Conservation (phyloP, 2,329 filamentous ascomycete genomes). For the Ceratocystis eucalypticola region DNA sequence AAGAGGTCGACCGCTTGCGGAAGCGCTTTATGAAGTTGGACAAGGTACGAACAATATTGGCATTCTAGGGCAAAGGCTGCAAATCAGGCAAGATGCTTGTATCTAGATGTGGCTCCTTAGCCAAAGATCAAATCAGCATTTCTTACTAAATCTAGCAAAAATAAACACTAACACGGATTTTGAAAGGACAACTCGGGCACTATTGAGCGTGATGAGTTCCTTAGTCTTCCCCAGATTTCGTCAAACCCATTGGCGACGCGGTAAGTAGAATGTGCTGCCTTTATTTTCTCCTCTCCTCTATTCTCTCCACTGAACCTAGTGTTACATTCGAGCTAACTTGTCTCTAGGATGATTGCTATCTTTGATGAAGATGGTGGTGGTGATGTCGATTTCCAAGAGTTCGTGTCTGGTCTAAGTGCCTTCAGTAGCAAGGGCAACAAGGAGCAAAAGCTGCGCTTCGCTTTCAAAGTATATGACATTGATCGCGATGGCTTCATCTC, state of each 20-base stretch:
- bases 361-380: conserved; percentile 98
- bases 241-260: conserved; percentile 94
- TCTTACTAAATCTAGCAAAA: too few relatives aligned
- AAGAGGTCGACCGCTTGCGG: conserved; percentile 87
- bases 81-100: background rate
- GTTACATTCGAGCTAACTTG: background rate
- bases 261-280: conserved; percentile 31
- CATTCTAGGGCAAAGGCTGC: background rate
- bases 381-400: conserved; percentile 97
- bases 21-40: conserved; percentile 99
- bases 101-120: background rate
- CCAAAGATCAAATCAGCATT: too few relatives aligned
- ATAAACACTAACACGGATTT: background rate
- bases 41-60: conserved; percentile 50
- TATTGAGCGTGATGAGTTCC: conserved; percentile 96
- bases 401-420: conserved; percentile 84
- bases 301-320: background rate
- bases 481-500: conserved; percentile 97
- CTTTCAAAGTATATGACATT: conserved; percentile 99
- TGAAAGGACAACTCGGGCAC: conserved; percentile 91
- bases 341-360: conserved; percentile 82
- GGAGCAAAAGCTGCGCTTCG: conserved; percentile 93
- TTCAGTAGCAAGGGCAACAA: conserved; percentile 98
- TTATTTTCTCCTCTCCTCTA: background rate
- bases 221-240: conserved; percentile 91